A percentile compares a stretch with the other conserved stretches of the same genome.
Evolutionary conservation across 1,139 yeast genomes (phyloP).

Genomic region (Lodderomyces jiufengensis): DNA sequence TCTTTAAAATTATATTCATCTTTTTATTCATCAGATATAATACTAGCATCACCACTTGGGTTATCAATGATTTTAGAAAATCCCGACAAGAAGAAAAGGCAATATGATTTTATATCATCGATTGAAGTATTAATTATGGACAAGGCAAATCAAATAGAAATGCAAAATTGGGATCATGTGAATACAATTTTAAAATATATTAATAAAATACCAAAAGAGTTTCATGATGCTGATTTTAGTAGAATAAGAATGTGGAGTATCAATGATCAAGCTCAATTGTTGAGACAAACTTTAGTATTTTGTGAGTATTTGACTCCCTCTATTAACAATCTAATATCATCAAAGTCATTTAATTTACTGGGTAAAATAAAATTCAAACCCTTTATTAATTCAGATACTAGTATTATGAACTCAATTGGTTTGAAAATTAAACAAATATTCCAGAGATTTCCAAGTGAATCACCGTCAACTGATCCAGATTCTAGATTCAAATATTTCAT

Average conservation of each 20-base stretch:
- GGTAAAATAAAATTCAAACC: constrained; percentile 63
- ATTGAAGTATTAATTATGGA: constrained; percentile 80
- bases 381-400: constrained; percentile 28
- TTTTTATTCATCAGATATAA: constrained; percentile 80
- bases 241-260: constrained; percentile 91
- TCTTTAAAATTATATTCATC: constrained; percentile 80
- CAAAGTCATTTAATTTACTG: constrained; percentile 56
- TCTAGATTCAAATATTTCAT: constrained; percentile 76
- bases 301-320: constrained; percentile 78
- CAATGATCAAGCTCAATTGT: constrained; percentile 70
- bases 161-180: constrained; percentile 94
- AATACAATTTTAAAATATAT: constrained; percentile 65
- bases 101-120: constrained; percentile 76
- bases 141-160: constrained; percentile 79
- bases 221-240: constrained; percentile 85
- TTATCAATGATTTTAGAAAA: constrained; percentile 73
- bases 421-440: constrained; percentile 69
- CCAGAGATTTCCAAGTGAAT: constrained; percentile 58
- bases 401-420: constrained; percentile 50
- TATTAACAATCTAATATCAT: constrained; percentile 60
- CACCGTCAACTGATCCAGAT: constrained; percentile 70
- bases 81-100: constrained; percentile 56
- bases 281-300: constrained; percentile 78
- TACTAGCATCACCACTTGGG: constrained; percentile 91
- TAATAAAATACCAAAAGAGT: constrained; percentile 71